Percentiles rank a stretch among this genome's conserved stretches.
Conservation (phyloP, 23 red algal genomes). For the Cyanidiococcus yangmingshanensis region DNA sequence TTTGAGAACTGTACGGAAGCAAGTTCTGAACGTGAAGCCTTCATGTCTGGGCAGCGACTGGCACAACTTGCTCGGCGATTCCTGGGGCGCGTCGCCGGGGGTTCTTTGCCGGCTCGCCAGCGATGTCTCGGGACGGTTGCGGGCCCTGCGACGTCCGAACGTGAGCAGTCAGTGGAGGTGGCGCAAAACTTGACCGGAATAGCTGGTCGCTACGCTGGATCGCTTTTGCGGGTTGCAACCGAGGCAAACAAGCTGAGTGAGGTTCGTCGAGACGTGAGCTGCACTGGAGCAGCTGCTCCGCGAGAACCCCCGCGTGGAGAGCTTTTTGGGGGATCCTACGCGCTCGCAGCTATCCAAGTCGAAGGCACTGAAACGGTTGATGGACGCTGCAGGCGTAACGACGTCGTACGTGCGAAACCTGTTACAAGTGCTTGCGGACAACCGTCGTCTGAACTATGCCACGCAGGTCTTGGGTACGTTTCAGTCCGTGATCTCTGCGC, state of each 20-base stretch:
- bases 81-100: too few species aligned
- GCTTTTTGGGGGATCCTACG: slow-evolving; percentile 60
- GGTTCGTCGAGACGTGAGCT: slow-evolving; percentile 39
- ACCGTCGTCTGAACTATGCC: slow-evolving; percentile 44
- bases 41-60: too few species aligned
- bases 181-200: neutral
- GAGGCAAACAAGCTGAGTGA: slow-evolving; percentile 36
- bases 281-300: slow-evolving; percentile 31
- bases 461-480: slow-evolving; percentile 41
- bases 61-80: too few species aligned
- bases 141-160: neutral
- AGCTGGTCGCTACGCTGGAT: slow-evolving; percentile 51
- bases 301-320: slow-evolving; percentile 15
- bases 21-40: too few species aligned
- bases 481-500: slow-evolving; percentile 34
- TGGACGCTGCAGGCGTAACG: slow-evolving; percentile 29
- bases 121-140: too few species aligned
- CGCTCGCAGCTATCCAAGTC: slow-evolving; percentile 48
- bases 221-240: slow-evolving; percentile 44
- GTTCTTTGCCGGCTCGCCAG: too few species aligned
- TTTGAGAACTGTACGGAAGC: too few species aligned
- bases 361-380: slow-evolving; percentile 28
- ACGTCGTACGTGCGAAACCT: slow-evolving; percentile 38
- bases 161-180: neutral
- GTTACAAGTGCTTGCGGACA: slow-evolving; percentile 62